Evolutionary conservation across 306 rosid species (phyloP), one percentile per base, ranked within the genome.

Genomic region (Erythrophleum fordii): DNA sequence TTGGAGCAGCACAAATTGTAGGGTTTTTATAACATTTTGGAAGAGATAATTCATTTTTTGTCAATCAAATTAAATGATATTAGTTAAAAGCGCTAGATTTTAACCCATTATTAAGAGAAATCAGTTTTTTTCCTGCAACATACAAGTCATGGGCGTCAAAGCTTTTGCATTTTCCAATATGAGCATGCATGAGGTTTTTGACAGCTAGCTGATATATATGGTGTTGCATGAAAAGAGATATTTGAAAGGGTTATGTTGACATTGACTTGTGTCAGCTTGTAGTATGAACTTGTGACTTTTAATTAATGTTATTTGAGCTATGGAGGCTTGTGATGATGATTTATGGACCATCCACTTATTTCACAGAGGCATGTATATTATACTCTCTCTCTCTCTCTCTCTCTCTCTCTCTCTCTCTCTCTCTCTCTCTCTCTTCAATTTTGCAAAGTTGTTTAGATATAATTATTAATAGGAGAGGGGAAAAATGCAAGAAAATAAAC

Each of bases 281-380:
- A 29, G 81, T 83, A 83, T 79, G 87, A 83, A 83, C 73, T 42
- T 31, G 39, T 79, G 87, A 83, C 87, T 78, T 77, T 70, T 49
- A 42, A 26, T 77, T 11, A 16, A 13, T 5, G 17, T 23, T 23
- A 20, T 61, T 29, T 61, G 68, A 37, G 68, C 68, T 61, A 60
- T 28, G 42, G 41, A 28, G 42, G 68, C 68, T 29, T 29, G 22
- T 29, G 11, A 16, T 29, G 22, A 62, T 62, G 45, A 31, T 16
- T 4, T 62, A 17, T 31, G 45, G 69, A 62, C 69, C 44, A 62
- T 17, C 5, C 13, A 31, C 31, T 62, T 8, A 16, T 62, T 9
- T 62, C 44, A 62, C 16, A 9, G 25, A 62, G 8, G 31, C 65
- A 11, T 25, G 18, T 3, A 3, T 42, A 10, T 42, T 45, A 11